Evolutionary conservation across 179 eudicot genomes (phyloP).

Genomic region (Beta macrorhiza): DNA sequence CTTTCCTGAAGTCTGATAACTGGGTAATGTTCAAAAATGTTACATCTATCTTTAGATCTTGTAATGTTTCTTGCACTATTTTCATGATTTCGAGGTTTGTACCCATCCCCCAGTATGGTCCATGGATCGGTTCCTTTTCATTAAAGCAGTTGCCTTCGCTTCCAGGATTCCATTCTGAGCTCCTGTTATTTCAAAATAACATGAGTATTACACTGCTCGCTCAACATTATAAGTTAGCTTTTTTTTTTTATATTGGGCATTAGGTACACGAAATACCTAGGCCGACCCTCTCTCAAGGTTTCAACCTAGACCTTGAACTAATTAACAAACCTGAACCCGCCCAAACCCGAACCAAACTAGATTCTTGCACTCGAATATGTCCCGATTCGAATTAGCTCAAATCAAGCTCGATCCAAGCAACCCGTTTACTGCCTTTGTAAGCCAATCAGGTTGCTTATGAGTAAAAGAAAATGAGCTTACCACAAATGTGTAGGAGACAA

Average conservation of each 20-base stretch:
- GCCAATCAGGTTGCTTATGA: background rate
- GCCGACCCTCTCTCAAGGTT: background rate
- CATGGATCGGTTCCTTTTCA: conserved; percentile 64
- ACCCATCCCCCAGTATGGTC: conserved; percentile 81
- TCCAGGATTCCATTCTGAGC: conserved; percentile 87
- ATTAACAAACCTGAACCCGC: background rate
- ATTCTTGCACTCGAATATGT: background rate
- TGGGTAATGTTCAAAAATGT: conserved; percentile 77
- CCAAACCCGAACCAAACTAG: background rate
- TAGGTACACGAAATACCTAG: too few relatives aligned
- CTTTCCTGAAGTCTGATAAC: conserved; percentile 85
- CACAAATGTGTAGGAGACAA: conserved; percentile 97
- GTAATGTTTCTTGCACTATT: conserved; percentile 54
- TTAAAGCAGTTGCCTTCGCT: conserved; percentile 78
- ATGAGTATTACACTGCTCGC: too few relatives aligned
- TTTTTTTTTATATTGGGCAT: too few relatives aligned
- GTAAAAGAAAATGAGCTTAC: conserved; percentile 39
- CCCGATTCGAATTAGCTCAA: too few relatives aligned
- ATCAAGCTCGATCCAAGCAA: background rate
- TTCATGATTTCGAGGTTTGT: conserved; percentile 69
- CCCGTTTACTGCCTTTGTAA: too few relatives aligned
- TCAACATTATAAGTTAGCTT: too few relatives aligned
- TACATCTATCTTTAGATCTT: conserved; percentile 44
- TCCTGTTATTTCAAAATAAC: conserved; percentile 41
- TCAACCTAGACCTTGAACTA: too few relatives aligned